Base-by-base conservation (phyloP, 306 rosid genomes). In the Oemleria cerasiformis region DNA sequence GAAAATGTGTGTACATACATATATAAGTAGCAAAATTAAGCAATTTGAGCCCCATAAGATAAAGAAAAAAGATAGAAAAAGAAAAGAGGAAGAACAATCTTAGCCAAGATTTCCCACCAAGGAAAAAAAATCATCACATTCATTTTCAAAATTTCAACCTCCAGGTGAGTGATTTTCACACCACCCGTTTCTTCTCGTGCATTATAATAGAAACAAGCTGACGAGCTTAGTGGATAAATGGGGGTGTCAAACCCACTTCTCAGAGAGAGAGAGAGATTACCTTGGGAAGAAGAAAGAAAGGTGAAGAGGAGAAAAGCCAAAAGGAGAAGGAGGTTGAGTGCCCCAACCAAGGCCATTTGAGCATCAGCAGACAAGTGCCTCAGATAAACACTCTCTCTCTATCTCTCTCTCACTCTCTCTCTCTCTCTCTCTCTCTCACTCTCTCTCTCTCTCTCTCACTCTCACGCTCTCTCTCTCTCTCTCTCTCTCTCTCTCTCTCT, bases 311-410 rank as follows among this genome's bases (percentile, higher is more conserved):
- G 78, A 16, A 86, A 59, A 78, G 68, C n/a, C 23, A 55, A 71
- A 83, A 77, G 71, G 25, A 83, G 64, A 34, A 79, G 78, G 80
- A 91, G 76, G 73, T 89, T 91, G 72, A 77, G 59, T 63, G 78
- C 66, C 55, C 72, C 67, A 80, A 76, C 72, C 74, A 81, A 77
- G 75, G 89, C 98, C 98, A 93, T 90, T 76, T 5, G 50, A 65
- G 64, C 19, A 17, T 70, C 39, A 53, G 75, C 80, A 70, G 38
- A 78, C 77, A 70, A 55, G 59, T 72, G 53, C 48, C 77, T 83
- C 84, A 73, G 85, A 87, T 77, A 83, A 74, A 60, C 87, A 79
- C 85, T 57, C 19, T 23, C 36, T 50, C 56, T 17, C 23, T 5
- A 82, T 16, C 30, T n/a, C 14, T 23, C 36, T 50, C 56, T 17